These are phyloP conservation scores for Yamadazyma sp. DNA, from an alignment of 805 yeast species.

Conservation along the genomic window DNA sequence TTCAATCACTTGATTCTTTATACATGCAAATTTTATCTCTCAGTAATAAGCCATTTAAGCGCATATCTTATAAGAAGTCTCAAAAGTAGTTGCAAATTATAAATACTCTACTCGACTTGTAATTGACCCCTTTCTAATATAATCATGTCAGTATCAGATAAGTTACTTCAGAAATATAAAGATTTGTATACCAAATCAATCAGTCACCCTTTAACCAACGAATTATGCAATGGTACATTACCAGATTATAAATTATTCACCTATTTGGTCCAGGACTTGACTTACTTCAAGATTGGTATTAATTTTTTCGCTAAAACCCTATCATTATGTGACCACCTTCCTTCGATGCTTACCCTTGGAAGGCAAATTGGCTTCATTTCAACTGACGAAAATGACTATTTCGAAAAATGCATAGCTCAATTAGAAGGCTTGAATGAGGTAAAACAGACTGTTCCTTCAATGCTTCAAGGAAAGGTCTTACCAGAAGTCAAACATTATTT, in stretches of 20 bases:
- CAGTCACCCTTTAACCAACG: conserved; percentile 40
- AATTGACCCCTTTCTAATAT: background rate
- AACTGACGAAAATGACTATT: conserved; percentile 48
- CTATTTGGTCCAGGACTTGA: conserved; percentile 48
- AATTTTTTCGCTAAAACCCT: conserved; percentile 43
- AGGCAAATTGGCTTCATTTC: conserved; percentile 52
- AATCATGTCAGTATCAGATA: conserved; percentile 10
- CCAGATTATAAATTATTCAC: conserved; percentile 40
- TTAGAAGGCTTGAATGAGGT: conserved; percentile 19
- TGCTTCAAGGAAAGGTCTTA: conserved; percentile 18
- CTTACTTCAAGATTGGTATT: conserved; percentile 43
- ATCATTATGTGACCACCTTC: conserved; percentile 38
- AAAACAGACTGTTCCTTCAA: conserved; percentile 17
- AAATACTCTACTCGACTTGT: background rate
- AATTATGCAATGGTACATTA: conserved; percentile 45
- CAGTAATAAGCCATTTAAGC: conserved; percentile 3
- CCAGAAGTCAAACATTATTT: conserved; percentile 39
- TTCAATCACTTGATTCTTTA: background rate
- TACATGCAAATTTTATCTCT: conserved; percentile 1
- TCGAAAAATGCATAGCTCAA: conserved; percentile 24
- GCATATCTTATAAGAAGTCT: conserved; percentile 5
- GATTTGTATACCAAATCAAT: conserved; percentile 26
- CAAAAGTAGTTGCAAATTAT: background rate
- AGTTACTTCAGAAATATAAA: conserved; percentile 12
- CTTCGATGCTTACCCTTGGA: conserved; percentile 38